Evolutionary conservation across 345 rosid genomes (phyloP).

Genomic region (Corymbia maculata): DNA sequence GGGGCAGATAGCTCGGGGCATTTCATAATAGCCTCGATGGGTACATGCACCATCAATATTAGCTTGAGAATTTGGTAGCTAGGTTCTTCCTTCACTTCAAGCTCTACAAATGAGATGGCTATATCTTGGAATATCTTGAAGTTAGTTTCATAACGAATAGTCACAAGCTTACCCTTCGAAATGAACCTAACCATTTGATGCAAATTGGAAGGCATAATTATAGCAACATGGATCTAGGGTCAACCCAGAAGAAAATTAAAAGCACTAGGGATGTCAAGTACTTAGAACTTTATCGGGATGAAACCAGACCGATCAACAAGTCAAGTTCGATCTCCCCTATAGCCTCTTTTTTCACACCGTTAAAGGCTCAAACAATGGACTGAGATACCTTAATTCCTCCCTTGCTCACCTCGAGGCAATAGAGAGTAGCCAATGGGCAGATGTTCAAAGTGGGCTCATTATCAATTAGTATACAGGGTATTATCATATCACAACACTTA

Average conservation of each 20-base stretch:
- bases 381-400: not conserved
- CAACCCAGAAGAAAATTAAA: not conserved
- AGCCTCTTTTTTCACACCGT: not conserved
- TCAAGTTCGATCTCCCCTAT: not conserved
- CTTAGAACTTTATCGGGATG: not conserved
- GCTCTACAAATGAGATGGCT: not conserved
- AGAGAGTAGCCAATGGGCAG: not conserved
- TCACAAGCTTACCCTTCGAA: not conserved
- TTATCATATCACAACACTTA: not conserved
- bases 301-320: not conserved
- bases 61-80: not conserved
- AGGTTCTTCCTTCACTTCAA: not conserved
- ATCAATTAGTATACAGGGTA: not conserved
- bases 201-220: not conserved
- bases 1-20: no score
- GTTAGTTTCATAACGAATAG: not conserved
- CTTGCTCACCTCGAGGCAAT: not conserved
- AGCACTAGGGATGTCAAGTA: not conserved
- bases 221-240: not conserved
- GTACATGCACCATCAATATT: no score
- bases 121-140: not conserved
- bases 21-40: accelerated
- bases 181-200: not conserved
- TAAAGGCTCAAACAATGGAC: not conserved
- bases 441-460: not conserved